A percentile compares a stretch with the other conserved stretches of the same genome.
Conservation (phyloP, 352 stramenopile genomes). For the Blastocystis sp. region DNA sequence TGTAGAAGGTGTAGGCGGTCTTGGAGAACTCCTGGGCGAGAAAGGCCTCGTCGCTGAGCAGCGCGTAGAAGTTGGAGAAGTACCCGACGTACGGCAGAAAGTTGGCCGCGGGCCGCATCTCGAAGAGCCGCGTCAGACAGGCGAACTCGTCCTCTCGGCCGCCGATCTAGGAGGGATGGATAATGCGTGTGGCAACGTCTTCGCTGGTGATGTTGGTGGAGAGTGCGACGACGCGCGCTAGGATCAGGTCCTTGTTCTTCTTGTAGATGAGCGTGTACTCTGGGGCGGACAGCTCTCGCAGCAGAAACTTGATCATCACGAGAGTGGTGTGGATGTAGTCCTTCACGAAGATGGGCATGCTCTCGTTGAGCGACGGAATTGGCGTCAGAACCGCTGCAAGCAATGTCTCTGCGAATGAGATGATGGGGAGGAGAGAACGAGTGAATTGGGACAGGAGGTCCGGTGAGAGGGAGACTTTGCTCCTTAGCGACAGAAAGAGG, state of each 20-base stretch:
- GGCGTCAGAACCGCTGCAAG: no score
- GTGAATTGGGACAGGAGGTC: no score
- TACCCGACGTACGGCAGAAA: slow-evolving; percentile 13
- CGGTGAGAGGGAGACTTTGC: no score
- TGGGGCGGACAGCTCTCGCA: neutral
- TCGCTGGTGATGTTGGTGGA: neutral
- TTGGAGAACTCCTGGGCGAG: neutral
- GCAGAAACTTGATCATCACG: neutral
- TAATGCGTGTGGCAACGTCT: neutral
- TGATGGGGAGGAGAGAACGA: no score
- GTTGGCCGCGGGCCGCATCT: neutral
- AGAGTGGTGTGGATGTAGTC: neutral
- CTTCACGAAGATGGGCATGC: neutral
- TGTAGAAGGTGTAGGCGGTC: neutral
- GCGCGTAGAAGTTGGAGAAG: slow-evolving; percentile 8
- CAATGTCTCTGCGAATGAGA: no score
- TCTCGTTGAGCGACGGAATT: no score
- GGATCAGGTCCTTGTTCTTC: neutral
- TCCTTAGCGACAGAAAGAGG: no score
- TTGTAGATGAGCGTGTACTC: neutral
- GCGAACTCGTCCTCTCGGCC: neutral
- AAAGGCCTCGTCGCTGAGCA: slow-evolving; percentile 5
- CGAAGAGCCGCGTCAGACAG: neutral
- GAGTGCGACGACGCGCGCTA: neutral
- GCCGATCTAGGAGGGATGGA: neutral